Evolutionary conservation across 1,139 yeast species (phyloP).

Genomic region (Lodderomyces beijingensis): DNA sequence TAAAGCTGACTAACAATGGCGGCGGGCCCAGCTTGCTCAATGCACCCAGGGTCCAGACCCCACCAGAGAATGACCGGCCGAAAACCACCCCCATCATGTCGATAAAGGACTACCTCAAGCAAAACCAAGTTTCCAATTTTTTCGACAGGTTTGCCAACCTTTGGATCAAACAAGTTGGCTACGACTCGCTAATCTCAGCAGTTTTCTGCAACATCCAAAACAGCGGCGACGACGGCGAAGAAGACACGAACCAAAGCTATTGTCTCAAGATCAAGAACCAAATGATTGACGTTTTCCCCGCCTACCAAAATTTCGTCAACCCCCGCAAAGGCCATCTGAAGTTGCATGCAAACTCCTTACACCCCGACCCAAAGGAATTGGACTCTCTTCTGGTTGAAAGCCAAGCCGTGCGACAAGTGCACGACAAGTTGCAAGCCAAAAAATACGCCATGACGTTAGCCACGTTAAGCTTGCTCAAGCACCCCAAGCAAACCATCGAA

Average conservation of each 20-base stretch:
- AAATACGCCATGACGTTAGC: constrained; percentile 19
- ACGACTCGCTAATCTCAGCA: constrained; percentile 33
- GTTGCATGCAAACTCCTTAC: not conserved
- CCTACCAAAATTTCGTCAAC: constrained; percentile 16
- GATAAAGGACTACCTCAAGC: constrained; percentile 20
- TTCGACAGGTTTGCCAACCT: constrained; percentile 38
- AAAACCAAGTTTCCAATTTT: constrained; percentile 23
- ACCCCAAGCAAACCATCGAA: constrained; percentile 19
- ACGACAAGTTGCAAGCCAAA: constrained; percentile 16
- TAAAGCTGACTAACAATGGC: not conserved
- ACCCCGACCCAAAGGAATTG: not conserved
- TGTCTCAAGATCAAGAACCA: constrained; percentile 33
- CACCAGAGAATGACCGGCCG: no score
- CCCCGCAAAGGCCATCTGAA: no score
- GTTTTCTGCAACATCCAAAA: constrained; percentile 30
- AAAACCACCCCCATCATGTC: constrained; percentile 15
- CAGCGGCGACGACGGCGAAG: constrained; percentile 11
- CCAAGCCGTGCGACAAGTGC: constrained; percentile 22
- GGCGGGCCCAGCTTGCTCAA: no score
- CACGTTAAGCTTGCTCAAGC: constrained; percentile 14
- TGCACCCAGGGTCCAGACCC: not conserved
- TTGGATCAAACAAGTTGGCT: constrained; percentile 32
- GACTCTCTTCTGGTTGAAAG: constrained; percentile 9
- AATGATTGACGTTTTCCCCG: constrained; percentile 29
- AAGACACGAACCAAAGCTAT: constrained; percentile 24